A percentile compares a stretch with the other conserved stretches of the same genome.
Conservation (phyloP, 495 filamentous ascomycete genomes). For the Xylaria curta region DNA sequence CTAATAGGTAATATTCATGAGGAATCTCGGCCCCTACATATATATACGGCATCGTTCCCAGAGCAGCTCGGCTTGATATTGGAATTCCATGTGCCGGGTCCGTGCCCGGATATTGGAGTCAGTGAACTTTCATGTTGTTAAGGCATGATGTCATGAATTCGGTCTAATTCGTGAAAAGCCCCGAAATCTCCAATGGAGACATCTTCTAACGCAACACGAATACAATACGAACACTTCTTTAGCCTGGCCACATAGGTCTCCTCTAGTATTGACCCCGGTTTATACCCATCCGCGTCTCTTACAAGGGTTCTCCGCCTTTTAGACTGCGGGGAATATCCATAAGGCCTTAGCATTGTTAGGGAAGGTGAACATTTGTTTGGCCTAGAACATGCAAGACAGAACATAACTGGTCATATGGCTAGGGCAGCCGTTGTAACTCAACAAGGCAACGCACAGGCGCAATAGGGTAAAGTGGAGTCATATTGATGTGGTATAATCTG, state of each 20-base stretch:
- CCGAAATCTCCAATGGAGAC: conserved; percentile 1
- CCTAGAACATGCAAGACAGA: not conserved
- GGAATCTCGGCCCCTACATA: not conserved
- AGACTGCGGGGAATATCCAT: not conserved
- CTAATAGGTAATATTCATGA: not conserved
- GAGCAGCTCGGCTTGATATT: not conserved
- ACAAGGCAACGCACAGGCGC: too few relatives aligned
- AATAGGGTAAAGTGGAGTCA: not conserved
- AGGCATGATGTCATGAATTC: conserved; percentile 5
- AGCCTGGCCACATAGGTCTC: not conserved
- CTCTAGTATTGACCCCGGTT: not conserved
- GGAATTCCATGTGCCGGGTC: not conserved
- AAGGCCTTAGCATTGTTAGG: not conserved
- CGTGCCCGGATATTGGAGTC: not conserved
- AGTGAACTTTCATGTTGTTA: not conserved
- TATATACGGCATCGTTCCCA: not conserved
- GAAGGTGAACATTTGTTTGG: not conserved
- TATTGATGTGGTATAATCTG: too few relatives aligned
- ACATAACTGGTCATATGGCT: not conserved
- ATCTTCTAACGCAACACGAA: not conserved
- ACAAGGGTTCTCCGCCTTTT: not conserved
- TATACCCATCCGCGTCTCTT: not conserved
- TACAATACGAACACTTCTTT: not conserved
- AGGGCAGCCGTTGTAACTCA: not conserved
- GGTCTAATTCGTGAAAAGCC: not conserved